Evolutionary conservation across 2,329 filamentous ascomycete species (phyloP).

Genomic region (Coniella lustricola): DNA sequence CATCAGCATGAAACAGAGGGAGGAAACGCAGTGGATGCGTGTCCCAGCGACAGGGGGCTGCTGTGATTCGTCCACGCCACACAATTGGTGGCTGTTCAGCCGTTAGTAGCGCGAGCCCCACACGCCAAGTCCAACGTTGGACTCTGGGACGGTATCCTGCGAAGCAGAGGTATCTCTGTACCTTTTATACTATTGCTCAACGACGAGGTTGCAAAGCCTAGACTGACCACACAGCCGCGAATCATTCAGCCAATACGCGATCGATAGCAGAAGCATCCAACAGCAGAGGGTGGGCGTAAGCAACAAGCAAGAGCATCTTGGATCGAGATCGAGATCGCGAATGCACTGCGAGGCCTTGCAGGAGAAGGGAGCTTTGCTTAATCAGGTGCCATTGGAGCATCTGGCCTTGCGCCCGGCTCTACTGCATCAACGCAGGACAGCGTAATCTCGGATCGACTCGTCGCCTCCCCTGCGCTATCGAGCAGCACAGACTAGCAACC

Average conservation of each 20-base stretch:
- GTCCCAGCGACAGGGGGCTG: too few relatives aligned
- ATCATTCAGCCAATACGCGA: too few relatives aligned
- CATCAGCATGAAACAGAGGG: conserved; percentile 5
- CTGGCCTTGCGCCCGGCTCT: neutral
- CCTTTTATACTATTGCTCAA: too few relatives aligned
- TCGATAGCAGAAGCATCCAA: too few relatives aligned
- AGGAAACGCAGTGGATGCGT: neutral
- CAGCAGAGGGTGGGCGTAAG: too few relatives aligned
- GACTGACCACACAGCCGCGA: too few relatives aligned
- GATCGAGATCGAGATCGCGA: too few relatives aligned
- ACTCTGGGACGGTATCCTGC: conserved; percentile 1
- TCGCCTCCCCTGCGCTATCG: too few relatives aligned
- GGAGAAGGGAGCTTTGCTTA: neutral
- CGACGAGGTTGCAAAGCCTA: too few relatives aligned
- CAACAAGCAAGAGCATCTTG: too few relatives aligned
- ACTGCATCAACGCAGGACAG: neutral
- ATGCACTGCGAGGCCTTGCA: too few relatives aligned
- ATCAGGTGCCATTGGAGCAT: neutral
- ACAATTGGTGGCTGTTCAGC: neutral
- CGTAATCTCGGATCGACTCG: neutral
- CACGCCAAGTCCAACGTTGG: neutral
- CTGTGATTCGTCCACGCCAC: neutral
- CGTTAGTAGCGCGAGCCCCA: neutral
- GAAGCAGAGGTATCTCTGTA: neutral
- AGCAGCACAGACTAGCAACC: too few relatives aligned